These are phyloP conservation scores for Candida namnaoensis DNA, from an alignment of 805 yeast genomes.

Conservation along the genomic window DNA sequence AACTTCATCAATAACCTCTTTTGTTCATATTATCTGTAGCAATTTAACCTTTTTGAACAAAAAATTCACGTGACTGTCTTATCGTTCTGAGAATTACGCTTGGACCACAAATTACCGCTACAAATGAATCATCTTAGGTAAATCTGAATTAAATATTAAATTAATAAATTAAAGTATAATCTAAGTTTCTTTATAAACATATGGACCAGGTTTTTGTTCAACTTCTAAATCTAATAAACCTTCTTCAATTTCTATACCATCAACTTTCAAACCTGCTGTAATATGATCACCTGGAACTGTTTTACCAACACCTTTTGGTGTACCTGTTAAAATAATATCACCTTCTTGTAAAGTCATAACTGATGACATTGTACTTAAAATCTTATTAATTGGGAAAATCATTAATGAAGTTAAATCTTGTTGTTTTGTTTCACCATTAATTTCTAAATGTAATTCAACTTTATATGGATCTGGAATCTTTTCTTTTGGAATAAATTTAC, in stretches of 20 bases:
- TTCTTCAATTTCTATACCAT: conserved; percentile 47
- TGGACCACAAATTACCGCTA: no score
- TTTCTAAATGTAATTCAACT: conserved; percentile 49
- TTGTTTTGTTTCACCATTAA: conserved; percentile 69
- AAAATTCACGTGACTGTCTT: no score
- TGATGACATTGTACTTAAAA: conserved; percentile 73
- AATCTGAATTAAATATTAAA: no score
- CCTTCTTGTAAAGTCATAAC: conserved; percentile 89
- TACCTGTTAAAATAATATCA: conserved; percentile 88
- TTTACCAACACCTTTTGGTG: conserved; percentile 96
- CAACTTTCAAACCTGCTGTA: conserved; percentile 48
- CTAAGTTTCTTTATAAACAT: conserved; percentile 37
- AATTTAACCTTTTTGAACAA: no score
- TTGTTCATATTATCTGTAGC: no score
- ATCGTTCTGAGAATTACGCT: no score
- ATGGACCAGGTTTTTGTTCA: conserved; percentile 50
- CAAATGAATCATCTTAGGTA: no score
- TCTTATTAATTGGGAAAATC: conserved; percentile 81
- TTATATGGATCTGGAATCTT: conserved; percentile 67
- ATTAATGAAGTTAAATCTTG: conserved; percentile 70
- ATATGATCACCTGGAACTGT: conserved; percentile 73
- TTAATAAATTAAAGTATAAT: no score
- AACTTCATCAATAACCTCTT: no score
- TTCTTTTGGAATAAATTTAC: conserved; percentile 57
- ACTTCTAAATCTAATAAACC: conserved; percentile 23